phyloP scores from a whole-genome alignment of 1,284 basidiomycete genomes.

The Thelephora terrestris region DNA sequence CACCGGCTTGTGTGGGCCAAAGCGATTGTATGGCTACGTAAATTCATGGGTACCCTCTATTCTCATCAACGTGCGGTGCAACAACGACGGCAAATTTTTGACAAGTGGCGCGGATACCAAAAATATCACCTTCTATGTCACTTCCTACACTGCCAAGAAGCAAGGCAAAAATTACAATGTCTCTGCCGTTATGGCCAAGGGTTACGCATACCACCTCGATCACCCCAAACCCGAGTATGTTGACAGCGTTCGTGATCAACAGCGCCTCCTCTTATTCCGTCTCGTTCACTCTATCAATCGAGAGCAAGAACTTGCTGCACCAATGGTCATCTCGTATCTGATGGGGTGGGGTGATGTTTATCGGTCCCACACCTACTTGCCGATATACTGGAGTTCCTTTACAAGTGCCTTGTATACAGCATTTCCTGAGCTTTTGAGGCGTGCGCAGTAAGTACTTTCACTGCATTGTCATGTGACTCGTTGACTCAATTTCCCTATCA shows the following conservation, averaged over 20 bases:
- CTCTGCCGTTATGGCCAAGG: constrained; percentile 23
- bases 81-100: constrained; percentile 27
- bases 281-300: constrained; percentile 20
- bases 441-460: background rate
- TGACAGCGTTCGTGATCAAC: constrained; percentile 10
- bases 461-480: too few species aligned
- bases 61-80: constrained; percentile 16
- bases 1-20: constrained; percentile 13
- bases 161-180: constrained; percentile 14
- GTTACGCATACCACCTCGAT: constrained; percentile 18
- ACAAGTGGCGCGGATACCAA: constrained; percentile 21
- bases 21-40: constrained; percentile 16
- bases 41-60: constrained; percentile 23
- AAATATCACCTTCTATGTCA: constrained; percentile 20
- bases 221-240: constrained; percentile 4
- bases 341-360: constrained; percentile 27
- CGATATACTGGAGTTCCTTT: constrained; percentile 24
- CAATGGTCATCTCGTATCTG: constrained; percentile 25
- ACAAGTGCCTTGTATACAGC: constrained; percentile 8
- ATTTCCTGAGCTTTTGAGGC: constrained; percentile 11
- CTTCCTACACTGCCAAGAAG: constrained; percentile 19
- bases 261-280: constrained; percentile 17
- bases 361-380: constrained; percentile 22
- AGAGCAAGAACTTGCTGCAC: constrained; percentile 26
- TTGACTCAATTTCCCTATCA: too few species aligned